Base-by-base conservation (phyloP, 257 asterid species). In the Prunella vulgaris region DNA sequence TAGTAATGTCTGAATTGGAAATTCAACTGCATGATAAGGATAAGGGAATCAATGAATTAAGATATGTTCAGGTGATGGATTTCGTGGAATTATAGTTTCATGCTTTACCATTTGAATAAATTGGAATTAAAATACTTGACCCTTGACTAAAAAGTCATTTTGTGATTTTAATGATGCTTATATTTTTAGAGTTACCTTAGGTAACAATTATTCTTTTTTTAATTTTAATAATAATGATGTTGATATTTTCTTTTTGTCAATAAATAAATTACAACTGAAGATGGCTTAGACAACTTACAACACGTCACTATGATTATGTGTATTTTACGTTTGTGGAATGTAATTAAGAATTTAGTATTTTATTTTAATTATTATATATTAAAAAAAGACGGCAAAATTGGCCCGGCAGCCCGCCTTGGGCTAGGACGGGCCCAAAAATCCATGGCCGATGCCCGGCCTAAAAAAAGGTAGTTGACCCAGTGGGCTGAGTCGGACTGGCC, bases 241-340 rank as follows among this genome's bases (percentile, higher is more conserved):
- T 64, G 44, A 70, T 61, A 20, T 35, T 30, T 57, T 27, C 20
- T 49, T 25, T 5, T 9, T 72, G 40, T 60, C 60, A 2, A 60
- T 32, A 18, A n/a, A n/a, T n/a, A n/a, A 72, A 52, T 71, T 60
- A 46, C 64, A 60, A 3, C 25, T 72, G 63, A 78, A 93, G 98
- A 88, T 93, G 93, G 93, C 98, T 57, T 96, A 90, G 75, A 90
- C 98, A 8, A 88, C 97, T n/a, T 67, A 93, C 72, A 82, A 83
- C 84, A 93, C 98, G 42, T 85, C 97, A 69, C 96, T 88, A 56
- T n/a, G n/a, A n/a, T n/a, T n/a, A n/a, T n/a, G n/a, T n/a, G n/a
- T n/a, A n/a, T n/a, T n/a, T n/a, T n/a, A n/a, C n/a, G n/a, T n/a
- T n/a, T n/a, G n/a, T n/a, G n/a, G n/a, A n/a, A n/a, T n/a, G n/a